Conservation (phyloP, 2,329 filamentous ascomycete species). For the Fusarium setosum region DNA sequence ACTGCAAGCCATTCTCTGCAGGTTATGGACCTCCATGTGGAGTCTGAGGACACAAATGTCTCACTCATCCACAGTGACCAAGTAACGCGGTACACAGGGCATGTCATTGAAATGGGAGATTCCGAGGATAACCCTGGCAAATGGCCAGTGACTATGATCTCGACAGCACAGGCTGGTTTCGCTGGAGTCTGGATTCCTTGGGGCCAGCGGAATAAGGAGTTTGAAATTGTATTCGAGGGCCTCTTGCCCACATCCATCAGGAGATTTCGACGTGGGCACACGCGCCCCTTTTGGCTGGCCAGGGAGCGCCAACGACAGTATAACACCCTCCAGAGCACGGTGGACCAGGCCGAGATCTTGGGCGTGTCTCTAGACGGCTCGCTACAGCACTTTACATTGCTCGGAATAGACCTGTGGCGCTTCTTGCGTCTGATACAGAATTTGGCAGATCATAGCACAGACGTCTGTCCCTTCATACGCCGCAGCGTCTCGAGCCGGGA, state of each 20-base stretch:
- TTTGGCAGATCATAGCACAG: constrained; percentile 62
- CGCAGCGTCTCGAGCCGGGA: constrained; percentile 10
- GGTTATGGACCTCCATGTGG: constrained; percentile 61
- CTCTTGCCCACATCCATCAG: constrained; percentile 67
- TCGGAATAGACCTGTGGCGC: constrained; percentile 71
- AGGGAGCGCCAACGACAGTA: constrained; percentile 51
- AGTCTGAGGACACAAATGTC: constrained; percentile 49
- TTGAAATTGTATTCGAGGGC: constrained; percentile 65
- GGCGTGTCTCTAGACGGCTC: constrained; percentile 78
- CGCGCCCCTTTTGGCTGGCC: constrained; percentile 63
- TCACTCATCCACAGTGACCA: constrained; percentile 58
- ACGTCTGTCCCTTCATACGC: constrained; percentile 60
- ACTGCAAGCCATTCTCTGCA: constrained; percentile 67
- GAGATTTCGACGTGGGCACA: constrained; percentile 64
- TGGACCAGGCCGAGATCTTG: constrained; percentile 64
- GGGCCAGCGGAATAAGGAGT: constrained; percentile 52
- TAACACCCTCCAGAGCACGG: constrained; percentile 55
- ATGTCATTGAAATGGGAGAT: constrained; percentile 60
- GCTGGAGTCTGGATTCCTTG: constrained; percentile 64
- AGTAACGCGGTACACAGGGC: constrained; percentile 54
- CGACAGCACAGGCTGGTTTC: constrained; percentile 59
- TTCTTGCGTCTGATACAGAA: constrained; percentile 81
- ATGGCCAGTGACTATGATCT: constrained; percentile 59
- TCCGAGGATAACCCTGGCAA: constrained; percentile 37
- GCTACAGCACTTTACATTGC: constrained; percentile 74